Evolutionary conservation across 768 basidiomycete species (phyloP).

Genomic region (Termitomyces sp.): DNA sequence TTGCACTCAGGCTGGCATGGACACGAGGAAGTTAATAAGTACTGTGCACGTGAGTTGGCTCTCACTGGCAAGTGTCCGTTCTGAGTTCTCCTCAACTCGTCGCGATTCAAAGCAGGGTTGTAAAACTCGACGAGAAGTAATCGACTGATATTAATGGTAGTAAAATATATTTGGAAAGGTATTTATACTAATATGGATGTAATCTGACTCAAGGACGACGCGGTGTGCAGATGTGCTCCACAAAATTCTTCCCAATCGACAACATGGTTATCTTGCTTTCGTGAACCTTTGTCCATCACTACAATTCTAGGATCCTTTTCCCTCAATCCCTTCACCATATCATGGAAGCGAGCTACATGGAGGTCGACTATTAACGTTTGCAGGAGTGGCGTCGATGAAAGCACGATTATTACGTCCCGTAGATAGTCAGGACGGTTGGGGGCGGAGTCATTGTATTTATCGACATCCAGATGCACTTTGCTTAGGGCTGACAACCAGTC

Average conservation of each 20-base stretch:
- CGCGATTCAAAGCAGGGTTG: too few relatives aligned
- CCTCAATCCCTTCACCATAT: not conserved
- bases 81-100: too few relatives aligned
- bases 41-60: slow-evolving; percentile 22
- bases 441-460: not conserved
- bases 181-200: too few relatives aligned
- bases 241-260: too few relatives aligned
- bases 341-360: not conserved
- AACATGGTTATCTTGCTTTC: too few relatives aligned
- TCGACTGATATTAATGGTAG: too few relatives aligned
- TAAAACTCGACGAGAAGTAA: too few relatives aligned
- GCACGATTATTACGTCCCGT: not conserved
- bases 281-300: not conserved
- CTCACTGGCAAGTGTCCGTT: too few relatives aligned
- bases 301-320: not conserved
- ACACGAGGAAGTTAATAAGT: slow-evolving; percentile 5
- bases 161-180: too few relatives aligned
- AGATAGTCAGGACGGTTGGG: not conserved
- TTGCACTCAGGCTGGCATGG: too few relatives aligned
- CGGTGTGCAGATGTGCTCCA: too few relatives aligned
- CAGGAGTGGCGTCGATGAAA: not conserved
- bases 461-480: not conserved
- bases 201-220: too few relatives aligned
- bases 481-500: not conserved
- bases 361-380: not conserved